Conservation (phyloP, 768 basidiomycete species). For the Mycena sanguinolenta region DNA sequence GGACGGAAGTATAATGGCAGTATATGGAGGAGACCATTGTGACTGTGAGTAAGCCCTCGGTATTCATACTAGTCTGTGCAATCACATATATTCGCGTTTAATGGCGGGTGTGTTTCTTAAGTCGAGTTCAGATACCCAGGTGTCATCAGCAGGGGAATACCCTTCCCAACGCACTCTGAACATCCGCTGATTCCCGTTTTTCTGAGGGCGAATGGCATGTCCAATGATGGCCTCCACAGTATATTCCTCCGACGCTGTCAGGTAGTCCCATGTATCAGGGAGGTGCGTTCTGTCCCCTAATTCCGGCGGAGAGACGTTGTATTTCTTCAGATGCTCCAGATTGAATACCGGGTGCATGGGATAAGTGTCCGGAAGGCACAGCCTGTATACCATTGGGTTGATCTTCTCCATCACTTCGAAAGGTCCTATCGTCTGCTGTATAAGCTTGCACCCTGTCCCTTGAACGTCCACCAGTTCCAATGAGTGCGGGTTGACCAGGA, state of each 20-base stretch:
- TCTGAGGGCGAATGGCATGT: neutral
- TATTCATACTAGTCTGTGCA: too few species aligned
- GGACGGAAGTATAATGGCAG: too few species aligned
- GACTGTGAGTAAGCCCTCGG: too few species aligned
- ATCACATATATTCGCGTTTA: too few species aligned
- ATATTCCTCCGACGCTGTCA: neutral
- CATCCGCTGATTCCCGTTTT: too few species aligned
- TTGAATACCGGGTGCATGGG: slow-evolving; percentile 29
- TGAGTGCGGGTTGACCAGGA: neutral
- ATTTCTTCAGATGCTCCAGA: slow-evolving; percentile 28
- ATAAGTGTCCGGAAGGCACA: slow-evolving; percentile 18
- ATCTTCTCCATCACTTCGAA: slow-evolving; percentile 36
- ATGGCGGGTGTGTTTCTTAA: too few species aligned
- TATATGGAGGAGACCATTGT: too few species aligned
- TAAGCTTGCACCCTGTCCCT: too few species aligned
- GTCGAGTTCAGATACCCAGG: too few species aligned
- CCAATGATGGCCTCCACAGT: neutral
- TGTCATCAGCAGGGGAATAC: too few species aligned
- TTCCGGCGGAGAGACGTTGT: neutral
- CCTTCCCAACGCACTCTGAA: too few species aligned
- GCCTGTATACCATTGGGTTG: slow-evolving; percentile 22
- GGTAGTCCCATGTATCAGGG: neutral
- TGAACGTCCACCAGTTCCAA: neutral
- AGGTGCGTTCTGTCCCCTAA: neutral
- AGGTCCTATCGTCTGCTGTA: too few species aligned